A percentile compares a stretch with the other conserved stretches of the same genome.
phyloP scores from a whole-genome alignment of 2,329 filamentous ascomycete genomes.

The Xylaria sp. region DNA sequence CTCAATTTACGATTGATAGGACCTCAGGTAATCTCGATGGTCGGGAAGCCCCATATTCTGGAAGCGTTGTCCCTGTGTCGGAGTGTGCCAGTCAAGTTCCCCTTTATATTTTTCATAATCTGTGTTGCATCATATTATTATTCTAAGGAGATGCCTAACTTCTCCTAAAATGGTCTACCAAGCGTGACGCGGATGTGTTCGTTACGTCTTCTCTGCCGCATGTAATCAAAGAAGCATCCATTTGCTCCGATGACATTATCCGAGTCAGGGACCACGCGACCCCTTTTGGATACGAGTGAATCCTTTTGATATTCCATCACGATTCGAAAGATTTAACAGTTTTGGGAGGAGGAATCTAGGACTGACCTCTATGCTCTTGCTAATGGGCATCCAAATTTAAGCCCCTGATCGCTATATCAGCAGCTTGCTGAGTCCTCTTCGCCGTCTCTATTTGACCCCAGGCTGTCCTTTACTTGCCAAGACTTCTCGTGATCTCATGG shows the following conservation, averaged over 20 bases:
- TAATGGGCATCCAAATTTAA: slow-evolving; percentile 20
- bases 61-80: too few relatives aligned
- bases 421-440: slow-evolving; percentile 30
- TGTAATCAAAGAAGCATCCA: too few relatives aligned
- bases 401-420: slow-evolving; percentile 17
- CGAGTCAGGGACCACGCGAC: slow-evolving; percentile 20
- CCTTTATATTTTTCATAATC: too few relatives aligned
- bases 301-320: slow-evolving; percentile 1
- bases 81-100: too few relatives aligned
- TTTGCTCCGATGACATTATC: background rate
- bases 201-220: background rate
- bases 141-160: too few relatives aligned
- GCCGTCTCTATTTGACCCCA: slow-evolving; percentile 24
- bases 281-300: slow-evolving; percentile 18
- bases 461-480: slow-evolving; percentile 16
- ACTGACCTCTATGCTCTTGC: slow-evolving; percentile 3
- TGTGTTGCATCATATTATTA: too few relatives aligned
- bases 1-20: too few relatives aligned
- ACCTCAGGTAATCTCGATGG: too few relatives aligned
- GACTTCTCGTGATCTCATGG: slow-evolving; percentile 11
- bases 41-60: too few relatives aligned
- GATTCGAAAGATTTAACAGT: background rate
- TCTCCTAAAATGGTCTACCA: too few relatives aligned
- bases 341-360: background rate
- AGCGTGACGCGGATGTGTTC: background rate